Conservation (phyloP, 495 filamentous ascomycete species). For the Astrothelium macrocarpum region DNA sequence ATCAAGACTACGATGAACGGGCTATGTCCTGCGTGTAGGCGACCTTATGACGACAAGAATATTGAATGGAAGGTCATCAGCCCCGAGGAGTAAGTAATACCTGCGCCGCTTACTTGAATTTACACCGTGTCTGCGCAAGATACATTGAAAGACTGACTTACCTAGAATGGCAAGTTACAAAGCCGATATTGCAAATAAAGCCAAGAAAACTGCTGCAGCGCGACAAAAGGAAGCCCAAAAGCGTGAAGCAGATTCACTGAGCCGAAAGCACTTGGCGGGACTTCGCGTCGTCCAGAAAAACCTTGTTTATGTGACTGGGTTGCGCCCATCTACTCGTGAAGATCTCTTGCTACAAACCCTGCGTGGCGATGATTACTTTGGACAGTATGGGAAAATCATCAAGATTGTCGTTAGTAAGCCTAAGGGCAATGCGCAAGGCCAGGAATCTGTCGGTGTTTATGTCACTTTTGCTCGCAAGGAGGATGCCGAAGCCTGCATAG, state of each 20-base stretch:
- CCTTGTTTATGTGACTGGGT: slow-evolving; percentile 91
- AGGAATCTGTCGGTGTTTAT: slow-evolving; percentile 86
- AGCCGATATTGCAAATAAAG: slow-evolving; percentile 78
- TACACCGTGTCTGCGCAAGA: background rate
- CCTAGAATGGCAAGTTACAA: slow-evolving; percentile 40
- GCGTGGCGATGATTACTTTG: slow-evolving; percentile 84
- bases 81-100: slow-evolving; percentile 68
- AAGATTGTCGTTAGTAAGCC: slow-evolving; percentile 98
- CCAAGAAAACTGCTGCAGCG: slow-evolving; percentile 81
- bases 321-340: slow-evolving; percentile 82
- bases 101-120: slow-evolving; percentile 1
- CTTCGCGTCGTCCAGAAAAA: slow-evolving; percentile 97
- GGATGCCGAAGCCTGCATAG: slow-evolving; percentile 82
- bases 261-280: slow-evolving; percentile 87
- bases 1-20: slow-evolving; percentile 94
- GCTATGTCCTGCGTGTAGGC: slow-evolving; percentile 88
- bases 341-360: slow-evolving; percentile 83
- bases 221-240: slow-evolving; percentile 93
- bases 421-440: slow-evolving; percentile 60
- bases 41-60: slow-evolving; percentile 89
- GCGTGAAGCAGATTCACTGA: slow-evolving; percentile 87
- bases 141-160: slow-evolving; percentile 7
- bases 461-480: slow-evolving; percentile 85
- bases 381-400: slow-evolving; percentile 95
- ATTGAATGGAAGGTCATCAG: slow-evolving; percentile 93